These are phyloP conservation scores for Trichoderma sp. DNA, from an alignment of 2,329 filamentous ascomycete genomes.

Conservation along the genomic window DNA sequence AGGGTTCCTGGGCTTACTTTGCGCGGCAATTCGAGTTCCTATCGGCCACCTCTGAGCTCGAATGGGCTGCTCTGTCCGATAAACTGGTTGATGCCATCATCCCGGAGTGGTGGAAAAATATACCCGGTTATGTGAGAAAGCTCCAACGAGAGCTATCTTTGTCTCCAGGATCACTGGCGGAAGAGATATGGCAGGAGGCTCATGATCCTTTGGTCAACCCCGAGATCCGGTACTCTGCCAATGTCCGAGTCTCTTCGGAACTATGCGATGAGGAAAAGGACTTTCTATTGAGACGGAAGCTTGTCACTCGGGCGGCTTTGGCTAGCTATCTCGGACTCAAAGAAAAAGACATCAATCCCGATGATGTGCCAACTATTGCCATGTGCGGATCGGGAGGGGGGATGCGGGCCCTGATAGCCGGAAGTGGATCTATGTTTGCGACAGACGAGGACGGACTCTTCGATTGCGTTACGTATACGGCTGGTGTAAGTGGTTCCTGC, in stretches of 20 bases:
- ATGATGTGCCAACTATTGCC: slow-evolving; percentile 89
- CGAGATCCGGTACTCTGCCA: slow-evolving; percentile 78
- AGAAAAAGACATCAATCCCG: slow-evolving; percentile 79
- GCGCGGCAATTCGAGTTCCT: slow-evolving; percentile 50
- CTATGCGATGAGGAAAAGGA: slow-evolving; percentile 79
- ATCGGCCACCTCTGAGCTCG: slow-evolving; percentile 50
- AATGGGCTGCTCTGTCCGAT: slow-evolving; percentile 55
- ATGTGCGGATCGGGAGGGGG: slow-evolving; percentile 94
- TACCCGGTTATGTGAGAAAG: slow-evolving; percentile 76
- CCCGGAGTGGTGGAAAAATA: slow-evolving; percentile 74
- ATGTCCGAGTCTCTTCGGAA: slow-evolving; percentile 75
- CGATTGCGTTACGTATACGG: slow-evolving; percentile 91
- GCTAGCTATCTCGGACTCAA: slow-evolving; percentile 77
- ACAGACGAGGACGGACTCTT: slow-evolving; percentile 83
- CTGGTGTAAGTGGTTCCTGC: slow-evolving; percentile 92
- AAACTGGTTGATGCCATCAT: slow-evolving; percentile 68
- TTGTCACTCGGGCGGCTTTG: slow-evolving; percentile 67
- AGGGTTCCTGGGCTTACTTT: slow-evolving; percentile 49
- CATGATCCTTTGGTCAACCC: slow-evolving; percentile 80
- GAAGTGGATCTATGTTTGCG: slow-evolving; percentile 81
- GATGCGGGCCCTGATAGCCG: slow-evolving; percentile 82
- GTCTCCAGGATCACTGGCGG: slow-evolving; percentile 80
- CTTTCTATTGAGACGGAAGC: slow-evolving; percentile 67
- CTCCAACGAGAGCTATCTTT: slow-evolving; percentile 84
- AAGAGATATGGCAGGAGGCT: slow-evolving; percentile 91